Evolutionary conservation across 2,329 filamentous ascomycete genomes (phyloP).

Genomic region (Aspergillus sp.): DNA sequence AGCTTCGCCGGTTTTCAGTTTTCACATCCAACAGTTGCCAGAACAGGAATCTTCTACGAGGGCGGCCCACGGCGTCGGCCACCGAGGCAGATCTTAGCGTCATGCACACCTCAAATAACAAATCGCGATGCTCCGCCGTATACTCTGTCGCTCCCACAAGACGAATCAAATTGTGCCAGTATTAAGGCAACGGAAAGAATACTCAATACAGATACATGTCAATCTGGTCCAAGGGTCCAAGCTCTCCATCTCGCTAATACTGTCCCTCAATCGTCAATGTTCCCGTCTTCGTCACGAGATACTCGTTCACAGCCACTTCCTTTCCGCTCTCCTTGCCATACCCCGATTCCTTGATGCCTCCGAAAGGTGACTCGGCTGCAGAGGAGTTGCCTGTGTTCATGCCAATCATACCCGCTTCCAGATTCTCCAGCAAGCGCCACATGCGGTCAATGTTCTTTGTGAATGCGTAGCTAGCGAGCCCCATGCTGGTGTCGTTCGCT

Average conservation of each 20-base stretch:
- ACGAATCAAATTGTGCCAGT: not conserved
- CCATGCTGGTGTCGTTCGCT: slow-evolving; percentile 65
- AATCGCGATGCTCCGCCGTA: not conserved
- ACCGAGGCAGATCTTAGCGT: slow-evolving; percentile 5
- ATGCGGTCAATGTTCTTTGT: slow-evolving; percentile 67
- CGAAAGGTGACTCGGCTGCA: slow-evolving; percentile 66
- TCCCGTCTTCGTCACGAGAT: slow-evolving; percentile 64
- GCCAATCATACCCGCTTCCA: slow-evolving; percentile 70
- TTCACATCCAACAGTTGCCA: not conserved
- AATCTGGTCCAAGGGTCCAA: not conserved
- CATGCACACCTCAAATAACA: not conserved
- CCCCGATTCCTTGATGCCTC: slow-evolving; percentile 66
- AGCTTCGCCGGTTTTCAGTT: not conserved
- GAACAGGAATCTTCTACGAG: slow-evolving; percentile 8
- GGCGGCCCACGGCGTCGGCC: not conserved
- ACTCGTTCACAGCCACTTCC: slow-evolving; percentile 64
- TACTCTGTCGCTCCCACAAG: not conserved
- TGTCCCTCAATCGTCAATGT: slow-evolving; percentile 61
- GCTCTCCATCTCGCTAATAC: slow-evolving; percentile 31
- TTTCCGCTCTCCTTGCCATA: slow-evolving; percentile 69
- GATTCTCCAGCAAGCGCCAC: slow-evolving; percentile 65
- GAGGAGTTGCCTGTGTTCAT: slow-evolving; percentile 65
- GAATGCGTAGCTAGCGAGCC: slow-evolving; percentile 66
- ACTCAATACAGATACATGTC: not conserved
- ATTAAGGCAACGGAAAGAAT: not conserved